phyloP scores from a whole-genome alignment of 768 basidiomycete genomes.

The Termitomyces sp. region DNA sequence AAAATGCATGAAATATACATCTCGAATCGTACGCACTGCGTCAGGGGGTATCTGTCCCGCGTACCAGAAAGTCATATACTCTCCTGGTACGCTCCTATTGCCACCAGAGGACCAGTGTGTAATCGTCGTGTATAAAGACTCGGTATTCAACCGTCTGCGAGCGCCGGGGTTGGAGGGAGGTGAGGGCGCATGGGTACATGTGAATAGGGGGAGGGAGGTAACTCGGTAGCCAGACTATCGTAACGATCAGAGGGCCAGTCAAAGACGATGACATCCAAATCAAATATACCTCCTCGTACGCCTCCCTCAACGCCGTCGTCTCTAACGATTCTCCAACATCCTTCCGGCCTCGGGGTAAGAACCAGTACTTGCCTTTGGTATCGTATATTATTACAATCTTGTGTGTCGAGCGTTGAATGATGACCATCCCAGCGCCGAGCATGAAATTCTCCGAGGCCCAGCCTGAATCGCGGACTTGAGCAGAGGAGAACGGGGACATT shows the following conservation, averaged over 20 bases:
- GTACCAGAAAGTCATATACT: conserved; percentile 19
- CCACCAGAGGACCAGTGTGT: conserved; percentile 9
- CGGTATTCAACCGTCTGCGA: conserved; percentile 5
- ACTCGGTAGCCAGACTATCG: conserved; percentile 16
- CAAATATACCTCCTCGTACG: conserved; percentile 55
- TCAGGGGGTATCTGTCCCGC: conserved; percentile 24
- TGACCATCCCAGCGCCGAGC: conserved; percentile 59
- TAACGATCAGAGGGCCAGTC: not conserved
- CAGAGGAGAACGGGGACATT: conserved; percentile 27
- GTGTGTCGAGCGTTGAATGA: conserved; percentile 54
- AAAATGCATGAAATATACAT: not conserved
- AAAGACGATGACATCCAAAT: not conserved
- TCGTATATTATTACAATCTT: conserved; percentile 53
- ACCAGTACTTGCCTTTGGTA: conserved; percentile 36
- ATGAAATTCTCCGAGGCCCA: conserved; percentile 52
- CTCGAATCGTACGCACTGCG: conserved; percentile 36
- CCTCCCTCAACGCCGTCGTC: conserved; percentile 56
- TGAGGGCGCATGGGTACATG: conserved; percentile 11
- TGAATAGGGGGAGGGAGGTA: conserved; percentile 14
- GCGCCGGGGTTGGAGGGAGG: conserved; percentile 8
- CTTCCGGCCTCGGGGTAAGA: conserved; percentile 63
- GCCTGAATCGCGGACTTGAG: conserved; percentile 36
- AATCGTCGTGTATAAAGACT: conserved; percentile 14
- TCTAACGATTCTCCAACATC: conserved; percentile 64
- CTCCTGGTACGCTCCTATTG: conserved; percentile 7